A percentile compares a stretch with the other conserved stretches of the same genome.
Evolutionary conservation across 2,329 filamentous ascomycete genomes (phyloP).

Genomic region (Nectriaceae sp.): DNA sequence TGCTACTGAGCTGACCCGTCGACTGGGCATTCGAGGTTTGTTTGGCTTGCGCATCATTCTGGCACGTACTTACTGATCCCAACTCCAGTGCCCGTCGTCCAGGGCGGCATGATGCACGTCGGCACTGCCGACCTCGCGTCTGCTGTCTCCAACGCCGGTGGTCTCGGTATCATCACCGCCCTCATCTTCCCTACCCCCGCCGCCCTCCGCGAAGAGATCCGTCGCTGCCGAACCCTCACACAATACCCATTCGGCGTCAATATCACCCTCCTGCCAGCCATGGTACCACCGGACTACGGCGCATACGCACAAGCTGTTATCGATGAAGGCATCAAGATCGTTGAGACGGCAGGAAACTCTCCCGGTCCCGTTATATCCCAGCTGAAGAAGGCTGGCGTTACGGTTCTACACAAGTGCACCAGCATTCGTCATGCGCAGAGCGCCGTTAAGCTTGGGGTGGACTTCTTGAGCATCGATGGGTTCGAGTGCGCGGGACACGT

Average conservation of each 20-base stretch:
- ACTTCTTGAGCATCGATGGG: conserved; percentile 95
- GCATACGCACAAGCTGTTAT: conserved; percentile 92
- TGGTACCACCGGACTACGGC: conserved; percentile 87
- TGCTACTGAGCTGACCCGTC: conserved; percentile 58
- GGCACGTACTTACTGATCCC: background rate
- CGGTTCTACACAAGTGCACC: conserved; percentile 95
- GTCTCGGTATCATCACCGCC: conserved; percentile 79
- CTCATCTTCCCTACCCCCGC: conserved; percentile 92
- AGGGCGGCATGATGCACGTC: conserved; percentile 87
- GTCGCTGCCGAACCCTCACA: conserved; percentile 78
- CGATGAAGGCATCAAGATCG: conserved; percentile 87
- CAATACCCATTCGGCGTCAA: conserved; percentile 87
- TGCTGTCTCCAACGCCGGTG: conserved; percentile 80
- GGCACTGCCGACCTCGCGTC: conserved; percentile 78
- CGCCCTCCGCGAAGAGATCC: conserved; percentile 92
- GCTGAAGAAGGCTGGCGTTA: conserved; percentile 78
- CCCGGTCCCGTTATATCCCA: conserved; percentile 88
- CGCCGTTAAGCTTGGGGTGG: conserved; percentile 90
- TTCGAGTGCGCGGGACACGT: conserved; percentile 96
- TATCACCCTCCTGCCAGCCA: conserved; percentile 86
- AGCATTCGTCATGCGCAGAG: conserved; percentile 91
- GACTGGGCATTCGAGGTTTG: conserved; percentile 56
- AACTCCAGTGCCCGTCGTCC: conserved; percentile 71
- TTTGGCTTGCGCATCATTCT: background rate
- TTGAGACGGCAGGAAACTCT: conserved; percentile 88